A percentile compares a stretch with the other conserved stretches of the same genome.
Evolutionary conservation across 2,329 filamentous ascomycete species (phyloP).

Genomic region (Fonsecaea multimorphosa): DNA sequence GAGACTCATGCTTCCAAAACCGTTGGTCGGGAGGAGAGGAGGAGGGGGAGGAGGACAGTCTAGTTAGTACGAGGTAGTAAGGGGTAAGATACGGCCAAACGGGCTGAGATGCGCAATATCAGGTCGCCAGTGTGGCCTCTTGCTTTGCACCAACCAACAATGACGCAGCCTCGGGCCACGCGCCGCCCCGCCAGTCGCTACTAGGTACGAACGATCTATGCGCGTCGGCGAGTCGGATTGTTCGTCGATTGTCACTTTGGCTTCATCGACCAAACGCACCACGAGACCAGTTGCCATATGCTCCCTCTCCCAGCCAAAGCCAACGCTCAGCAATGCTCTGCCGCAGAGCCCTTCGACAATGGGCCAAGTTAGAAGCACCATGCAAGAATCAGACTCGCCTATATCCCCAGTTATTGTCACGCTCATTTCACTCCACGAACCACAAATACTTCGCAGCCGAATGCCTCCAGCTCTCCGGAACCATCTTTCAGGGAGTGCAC

Average conservation of each 20-base stretch:
- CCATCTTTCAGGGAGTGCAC: conserved; percentile 53
- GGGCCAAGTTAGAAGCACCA: not conserved
- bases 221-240: not conserved
- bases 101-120: not conserved
- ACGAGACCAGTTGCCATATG: conserved; percentile 2
- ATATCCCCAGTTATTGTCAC: not conserved
- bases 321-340: conserved; percentile 9
- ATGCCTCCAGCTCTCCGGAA: conserved; percentile 20
- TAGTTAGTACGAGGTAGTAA: not conserved
- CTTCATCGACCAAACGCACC: conserved; percentile 1
- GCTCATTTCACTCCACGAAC: conserved; percentile 57
- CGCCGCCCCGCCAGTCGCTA: not conserved
- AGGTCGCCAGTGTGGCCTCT: not conserved
- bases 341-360: conserved; percentile 9
- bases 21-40: conserved; percentile 9
- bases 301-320: not conserved
- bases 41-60: not conserved
- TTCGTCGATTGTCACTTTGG: not conserved
- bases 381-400: not conserved
- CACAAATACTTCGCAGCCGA: conserved; percentile 41
- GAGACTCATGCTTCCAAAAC: conserved; percentile 28
- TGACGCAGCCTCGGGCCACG: conserved; percentile 25
- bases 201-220: no score
- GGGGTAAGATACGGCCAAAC: not conserved
- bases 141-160: conserved; percentile 22